Percentiles rank a stretch among this genome's conserved stretches.
These are phyloP conservation scores for Asterophora parasitica DNA, from an alignment of 768 basidiomycete species.

Conservation along the genomic window DNA sequence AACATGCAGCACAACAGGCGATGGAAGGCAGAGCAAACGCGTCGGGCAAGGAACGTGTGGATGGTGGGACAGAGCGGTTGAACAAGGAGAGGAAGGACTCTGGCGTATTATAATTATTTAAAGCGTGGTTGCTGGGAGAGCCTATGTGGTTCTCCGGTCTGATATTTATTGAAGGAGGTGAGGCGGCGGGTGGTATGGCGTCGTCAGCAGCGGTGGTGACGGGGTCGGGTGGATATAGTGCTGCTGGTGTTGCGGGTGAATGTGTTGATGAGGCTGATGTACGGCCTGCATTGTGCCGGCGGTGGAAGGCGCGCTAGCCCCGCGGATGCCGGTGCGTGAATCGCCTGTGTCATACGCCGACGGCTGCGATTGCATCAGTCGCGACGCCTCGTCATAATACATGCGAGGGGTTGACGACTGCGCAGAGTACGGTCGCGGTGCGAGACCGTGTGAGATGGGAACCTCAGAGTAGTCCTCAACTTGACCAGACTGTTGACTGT, in stretches of 20 bases:
- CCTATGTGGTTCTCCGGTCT: conserved; percentile 1
- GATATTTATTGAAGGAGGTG: conserved; percentile 9
- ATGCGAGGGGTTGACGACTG: conserved; percentile 19
- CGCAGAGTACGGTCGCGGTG: conserved; percentile 24
- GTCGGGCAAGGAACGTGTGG: not conserved
- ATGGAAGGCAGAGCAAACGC: not conserved
- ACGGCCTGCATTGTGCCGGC: conserved; percentile 6
- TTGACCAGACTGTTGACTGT: conserved; percentile 5
- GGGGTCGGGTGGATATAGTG: conserved; percentile 14
- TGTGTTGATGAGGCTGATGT: conserved; percentile 5
- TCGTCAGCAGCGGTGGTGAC: conserved; percentile 25
- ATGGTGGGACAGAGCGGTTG: not conserved
- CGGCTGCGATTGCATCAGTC: conserved; percentile 10
- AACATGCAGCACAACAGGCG: not conserved
- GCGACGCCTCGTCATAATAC: conserved; percentile 17
- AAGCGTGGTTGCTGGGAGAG: not conserved
- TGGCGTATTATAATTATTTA: conserved; percentile 6
- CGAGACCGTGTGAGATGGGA: conserved; percentile 21
- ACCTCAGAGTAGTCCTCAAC: conserved; percentile 19
- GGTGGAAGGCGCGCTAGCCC: conserved; percentile 8
- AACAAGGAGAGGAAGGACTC: not conserved
- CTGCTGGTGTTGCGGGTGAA: conserved; percentile 7
- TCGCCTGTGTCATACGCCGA: conserved; percentile 11
- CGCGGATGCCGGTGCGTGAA: conserved; percentile 10
- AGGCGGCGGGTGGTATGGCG: conserved; percentile 23